Percentiles rank a stretch among this genome's conserved stretches.
phyloP scores from a whole-genome alignment of 805 yeast genomes.

The Candida incommunis region DNA sequence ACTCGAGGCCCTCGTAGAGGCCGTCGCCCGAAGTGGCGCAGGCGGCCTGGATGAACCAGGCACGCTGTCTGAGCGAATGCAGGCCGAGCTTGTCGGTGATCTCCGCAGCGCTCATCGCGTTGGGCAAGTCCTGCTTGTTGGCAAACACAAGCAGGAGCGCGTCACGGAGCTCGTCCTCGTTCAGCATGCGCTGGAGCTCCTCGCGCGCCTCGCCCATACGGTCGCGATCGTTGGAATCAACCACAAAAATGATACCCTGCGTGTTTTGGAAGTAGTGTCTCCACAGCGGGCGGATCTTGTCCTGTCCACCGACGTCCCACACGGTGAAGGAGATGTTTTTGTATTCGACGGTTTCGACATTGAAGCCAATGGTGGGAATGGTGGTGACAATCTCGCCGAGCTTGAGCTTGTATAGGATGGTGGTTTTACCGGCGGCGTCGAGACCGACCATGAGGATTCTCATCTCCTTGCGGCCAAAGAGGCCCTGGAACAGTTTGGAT shows the following conservation, averaged over 20 bases:
- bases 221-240: slow-evolving; percentile 95
- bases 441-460: slow-evolving; percentile 96
- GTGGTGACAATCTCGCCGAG: slow-evolving; percentile 94
- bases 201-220: slow-evolving; percentile 97
- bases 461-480: slow-evolving; percentile 96
- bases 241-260: slow-evolving; percentile 95
- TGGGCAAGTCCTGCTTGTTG: slow-evolving; percentile 97
- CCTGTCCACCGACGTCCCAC: slow-evolving; percentile 99
- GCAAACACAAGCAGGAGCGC: slow-evolving; percentile 92
- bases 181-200: slow-evolving; percentile 94
- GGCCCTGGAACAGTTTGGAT: slow-evolving; percentile 88
- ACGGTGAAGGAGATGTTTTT: slow-evolving; percentile 93
- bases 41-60: slow-evolving; percentile 98
- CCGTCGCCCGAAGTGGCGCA: slow-evolving; percentile 99
- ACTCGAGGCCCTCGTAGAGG: slow-evolving; percentile 92
- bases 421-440: slow-evolving; percentile 97
- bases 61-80: slow-evolving; percentile 95
- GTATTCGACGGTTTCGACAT: slow-evolving; percentile 94
- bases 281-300: slow-evolving; percentile 97
- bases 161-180: slow-evolving; percentile 96
- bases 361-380: slow-evolving; percentile 94
- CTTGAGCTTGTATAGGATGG: slow-evolving; percentile 87
- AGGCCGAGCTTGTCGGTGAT: slow-evolving; percentile 93
- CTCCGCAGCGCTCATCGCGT: slow-evolving; percentile 98
- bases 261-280: slow-evolving; percentile 98